These are phyloP conservation scores for Periconia digitata DNA, from an alignment of 2,329 filamentous ascomycete species.

Conservation along the genomic window DNA sequence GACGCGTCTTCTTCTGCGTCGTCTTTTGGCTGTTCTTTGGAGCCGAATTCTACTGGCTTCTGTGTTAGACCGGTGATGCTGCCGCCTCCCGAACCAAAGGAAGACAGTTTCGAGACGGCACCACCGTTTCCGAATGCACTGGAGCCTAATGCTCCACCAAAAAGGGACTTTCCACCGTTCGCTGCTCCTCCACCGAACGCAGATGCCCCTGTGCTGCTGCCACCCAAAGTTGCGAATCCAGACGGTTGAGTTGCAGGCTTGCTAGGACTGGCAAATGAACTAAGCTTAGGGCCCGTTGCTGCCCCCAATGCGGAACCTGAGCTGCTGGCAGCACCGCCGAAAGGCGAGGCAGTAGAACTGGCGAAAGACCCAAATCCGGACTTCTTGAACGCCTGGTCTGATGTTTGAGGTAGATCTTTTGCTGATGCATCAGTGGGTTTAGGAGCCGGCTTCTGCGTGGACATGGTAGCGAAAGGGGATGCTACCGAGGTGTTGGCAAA, in stretches of 20 bases:
- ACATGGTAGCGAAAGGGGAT: conserved; percentile 52
- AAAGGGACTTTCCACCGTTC: conserved; percentile 5
- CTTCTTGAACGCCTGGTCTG: conserved; percentile 53
- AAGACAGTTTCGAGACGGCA: conserved; percentile 52
- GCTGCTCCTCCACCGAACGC: conserved; percentile 32
- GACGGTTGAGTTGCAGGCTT: conserved; percentile 13
- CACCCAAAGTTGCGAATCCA: conserved; percentile 40
- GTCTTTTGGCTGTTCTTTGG: conserved; percentile 59
- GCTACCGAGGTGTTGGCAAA: conserved; percentile 50
- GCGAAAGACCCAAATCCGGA: conserved; percentile 51
- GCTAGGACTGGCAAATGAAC: conserved; percentile 28
- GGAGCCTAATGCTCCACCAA: conserved; percentile 41
- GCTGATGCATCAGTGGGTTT: conserved; percentile 17
- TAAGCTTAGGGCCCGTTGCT: conserved; percentile 24
- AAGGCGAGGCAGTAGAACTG: conserved; percentile 39
- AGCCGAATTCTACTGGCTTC: conserved; percentile 74
- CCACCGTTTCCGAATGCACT: conserved; percentile 32
- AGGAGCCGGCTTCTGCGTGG: conserved; percentile 36
- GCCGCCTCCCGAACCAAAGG: conserved; percentile 61
- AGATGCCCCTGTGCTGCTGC: conserved; percentile 30
- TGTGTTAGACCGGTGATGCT: conserved; percentile 51
- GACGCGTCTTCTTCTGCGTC: conserved; percentile 49
- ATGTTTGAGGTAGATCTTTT: conserved; percentile 39
- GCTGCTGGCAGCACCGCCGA: conserved; percentile 27
- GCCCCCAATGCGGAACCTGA: conserved; percentile 41